Percentiles rank a stretch among this genome's conserved stretches.
Evolutionary conservation across 164 flowering plant species (phyloP).

Genomic region (Vitis vinifera): DNA sequence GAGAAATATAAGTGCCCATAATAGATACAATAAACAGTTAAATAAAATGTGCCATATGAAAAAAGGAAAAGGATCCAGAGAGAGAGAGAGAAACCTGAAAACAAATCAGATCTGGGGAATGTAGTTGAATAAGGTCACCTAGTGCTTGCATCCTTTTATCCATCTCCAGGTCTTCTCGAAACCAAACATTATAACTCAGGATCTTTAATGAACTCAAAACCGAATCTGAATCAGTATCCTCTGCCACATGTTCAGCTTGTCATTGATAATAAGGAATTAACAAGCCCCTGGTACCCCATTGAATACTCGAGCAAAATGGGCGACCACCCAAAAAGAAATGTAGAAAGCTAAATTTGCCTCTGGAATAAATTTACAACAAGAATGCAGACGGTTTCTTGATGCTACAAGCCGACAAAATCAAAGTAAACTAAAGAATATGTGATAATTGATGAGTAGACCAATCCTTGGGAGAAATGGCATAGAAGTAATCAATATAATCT

Average conservation of each 20-base stretch:
- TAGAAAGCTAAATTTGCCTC: background rate
- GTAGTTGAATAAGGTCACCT: constrained; percentile 73
- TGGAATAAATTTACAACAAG: background rate
- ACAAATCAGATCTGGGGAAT: constrained; percentile 85
- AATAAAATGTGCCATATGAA: background rate
- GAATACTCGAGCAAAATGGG: no score
- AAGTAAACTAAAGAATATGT: no score
- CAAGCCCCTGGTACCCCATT: no score
- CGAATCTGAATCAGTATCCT: constrained; percentile 15
- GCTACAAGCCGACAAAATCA: no score
- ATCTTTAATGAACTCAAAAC: constrained; percentile 44
- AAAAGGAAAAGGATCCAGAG: background rate
- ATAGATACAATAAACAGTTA: background rate
- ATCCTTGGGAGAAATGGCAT: no score
- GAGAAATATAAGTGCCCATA: background rate
- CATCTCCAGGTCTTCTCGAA: constrained; percentile 85
- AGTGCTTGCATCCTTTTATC: constrained; percentile 79
- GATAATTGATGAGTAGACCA: no score
- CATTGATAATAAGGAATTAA: no score
- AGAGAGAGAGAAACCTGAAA: constrained; percentile 64
- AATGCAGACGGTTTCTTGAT: no score
- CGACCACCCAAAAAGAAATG: no score
- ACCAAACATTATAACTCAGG: constrained; percentile 93
- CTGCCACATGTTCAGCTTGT: constrained; percentile 11
- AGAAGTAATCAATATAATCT: no score